These are phyloP conservation scores for Centella asiatica DNA, from an alignment of 129 eudicot genomes.

Conservation along the genomic window DNA sequence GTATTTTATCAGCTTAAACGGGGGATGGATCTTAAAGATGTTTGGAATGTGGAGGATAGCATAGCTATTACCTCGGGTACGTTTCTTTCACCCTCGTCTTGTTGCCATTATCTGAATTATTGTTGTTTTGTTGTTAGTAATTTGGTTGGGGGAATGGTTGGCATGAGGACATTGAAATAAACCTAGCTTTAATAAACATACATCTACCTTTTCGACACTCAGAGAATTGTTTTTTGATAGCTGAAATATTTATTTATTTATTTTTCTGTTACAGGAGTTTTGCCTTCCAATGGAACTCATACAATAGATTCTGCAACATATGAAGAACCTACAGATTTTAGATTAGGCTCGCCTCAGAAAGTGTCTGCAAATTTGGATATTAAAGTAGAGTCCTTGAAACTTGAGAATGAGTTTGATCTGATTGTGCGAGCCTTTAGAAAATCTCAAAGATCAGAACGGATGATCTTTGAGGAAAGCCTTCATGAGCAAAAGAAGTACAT, in stretches of 20 bases:
- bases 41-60: conserved; percentile 45
- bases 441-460: conserved; percentile 55
- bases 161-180: too few species aligned
- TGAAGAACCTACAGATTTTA: conserved; percentile 15
- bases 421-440: conserved; percentile 39
- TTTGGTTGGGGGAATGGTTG: too few species aligned
- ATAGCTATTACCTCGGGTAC: conserved; percentile 40
- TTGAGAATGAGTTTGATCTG: conserved; percentile 51
- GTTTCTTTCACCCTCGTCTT: conserved; percentile 1
- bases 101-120: not conserved
- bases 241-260: not conserved
- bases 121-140: not conserved
- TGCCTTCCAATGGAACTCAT: conserved; percentile 17
- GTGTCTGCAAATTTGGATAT: conserved; percentile 30
- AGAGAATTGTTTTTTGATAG: not conserved
- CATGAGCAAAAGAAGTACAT: conserved; percentile 49
- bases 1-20: conserved; percentile 42
- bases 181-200: too few species aligned
- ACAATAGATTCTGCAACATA: conserved; percentile 13
- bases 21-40: conserved; percentile 36
- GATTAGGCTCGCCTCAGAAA: conserved; percentile 18
- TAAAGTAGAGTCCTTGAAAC: conserved; percentile 38
- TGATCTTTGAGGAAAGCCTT: conserved; percentile 43
- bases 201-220: not conserved
- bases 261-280: conserved; percentile 26